Conservation (phyloP, 2,329 filamentous ascomycete species). For the Moelleriella libera region DNA sequence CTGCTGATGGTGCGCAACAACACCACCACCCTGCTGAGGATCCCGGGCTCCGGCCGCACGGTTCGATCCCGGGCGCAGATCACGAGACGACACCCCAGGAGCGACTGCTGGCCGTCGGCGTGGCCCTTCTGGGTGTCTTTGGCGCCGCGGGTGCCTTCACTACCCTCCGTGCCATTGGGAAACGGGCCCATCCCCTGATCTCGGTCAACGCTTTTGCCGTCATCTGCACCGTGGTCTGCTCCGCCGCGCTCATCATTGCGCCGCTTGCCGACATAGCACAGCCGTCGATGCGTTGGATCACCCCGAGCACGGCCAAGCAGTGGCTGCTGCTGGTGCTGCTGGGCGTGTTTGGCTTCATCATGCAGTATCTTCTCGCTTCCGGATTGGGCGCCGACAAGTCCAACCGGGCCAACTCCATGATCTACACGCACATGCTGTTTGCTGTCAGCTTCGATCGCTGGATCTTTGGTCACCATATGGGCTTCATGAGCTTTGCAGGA, state of each 20-base stretch:
- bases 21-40: not conserved
- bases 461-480: slow-evolving; percentile 37
- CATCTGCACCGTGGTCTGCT: slow-evolving; percentile 55
- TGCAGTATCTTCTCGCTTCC: slow-evolving; percentile 75
- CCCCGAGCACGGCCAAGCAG: slow-evolving; percentile 29
- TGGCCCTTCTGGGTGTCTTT: slow-evolving; percentile 63
- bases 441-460: slow-evolving; percentile 36
- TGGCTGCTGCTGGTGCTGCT: slow-evolving; percentile 57
- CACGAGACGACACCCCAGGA: slow-evolving; percentile 41
- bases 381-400: slow-evolving; percentile 60
- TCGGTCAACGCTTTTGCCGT: slow-evolving; percentile 73
- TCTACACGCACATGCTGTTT: slow-evolving; percentile 44
- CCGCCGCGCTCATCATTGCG: slow-evolving; percentile 40
- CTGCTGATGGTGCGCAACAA: slow-evolving; percentile 1
- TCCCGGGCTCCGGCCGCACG: not conserved
- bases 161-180: slow-evolving; percentile 65
- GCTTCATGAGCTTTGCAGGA: slow-evolving; percentile 31
- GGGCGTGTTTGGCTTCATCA: slow-evolving; percentile 61
- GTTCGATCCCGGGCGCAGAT: slow-evolving; percentile 14
- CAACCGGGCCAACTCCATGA: slow-evolving; percentile 42
- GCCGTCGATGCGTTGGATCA: slow-evolving; percentile 28
- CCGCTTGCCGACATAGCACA: slow-evolving; percentile 29
- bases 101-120: slow-evolving; percentile 53
- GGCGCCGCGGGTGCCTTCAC: slow-evolving; percentile 64
- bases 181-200: slow-evolving; percentile 67